Percentiles rank a stretch among this genome's conserved stretches.
These are phyloP conservation scores for Reticulascus tulasneorum DNA, from an alignment of 2,329 filamentous ascomycete genomes.

Conservation along the genomic window DNA sequence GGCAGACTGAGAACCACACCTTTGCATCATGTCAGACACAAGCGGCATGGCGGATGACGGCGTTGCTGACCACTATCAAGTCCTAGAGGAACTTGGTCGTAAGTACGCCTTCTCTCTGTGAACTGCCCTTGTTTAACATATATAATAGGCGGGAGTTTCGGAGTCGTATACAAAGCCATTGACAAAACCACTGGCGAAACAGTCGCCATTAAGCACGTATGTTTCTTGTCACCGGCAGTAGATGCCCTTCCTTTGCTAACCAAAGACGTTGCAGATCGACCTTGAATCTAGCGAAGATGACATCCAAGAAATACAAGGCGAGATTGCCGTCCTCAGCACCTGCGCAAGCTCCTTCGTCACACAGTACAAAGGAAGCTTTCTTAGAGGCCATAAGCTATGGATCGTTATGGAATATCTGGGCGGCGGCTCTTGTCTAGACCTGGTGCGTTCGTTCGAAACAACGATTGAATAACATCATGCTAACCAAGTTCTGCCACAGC, in stretches of 20 bases:
- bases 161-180: slow-evolving; percentile 94
- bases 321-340: slow-evolving; percentile 91
- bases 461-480: slow-evolving; percentile 7
- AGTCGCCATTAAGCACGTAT: slow-evolving; percentile 93
- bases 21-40: slow-evolving; percentile 11
- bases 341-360: slow-evolving; percentile 93
- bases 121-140: slow-evolving; percentile 10
- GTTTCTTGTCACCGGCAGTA: slow-evolving; percentile 25
- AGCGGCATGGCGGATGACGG: slow-evolving; percentile 53
- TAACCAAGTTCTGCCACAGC: too few relatives aligned
- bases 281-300: slow-evolving; percentile 98
- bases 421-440: slow-evolving; percentile 88
- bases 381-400: slow-evolving; percentile 96
- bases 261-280: slow-evolving; percentile 66
- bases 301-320: slow-evolving; percentile 95
- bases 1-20: slow-evolving; percentile 1
- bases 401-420: slow-evolving; percentile 99
- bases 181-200: slow-evolving; percentile 86
- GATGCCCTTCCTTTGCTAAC: background rate
- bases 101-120: slow-evolving; percentile 35
- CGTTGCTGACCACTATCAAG: slow-evolving; percentile 85
- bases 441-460: slow-evolving; percentile 67
- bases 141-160: slow-evolving; percentile 80
- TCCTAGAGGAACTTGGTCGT: slow-evolving; percentile 95
- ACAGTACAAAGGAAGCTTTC: slow-evolving; percentile 92